phyloP scores from a whole-genome alignment of 148 eudicot genomes.

The Camellia lanceoleosa region DNA sequence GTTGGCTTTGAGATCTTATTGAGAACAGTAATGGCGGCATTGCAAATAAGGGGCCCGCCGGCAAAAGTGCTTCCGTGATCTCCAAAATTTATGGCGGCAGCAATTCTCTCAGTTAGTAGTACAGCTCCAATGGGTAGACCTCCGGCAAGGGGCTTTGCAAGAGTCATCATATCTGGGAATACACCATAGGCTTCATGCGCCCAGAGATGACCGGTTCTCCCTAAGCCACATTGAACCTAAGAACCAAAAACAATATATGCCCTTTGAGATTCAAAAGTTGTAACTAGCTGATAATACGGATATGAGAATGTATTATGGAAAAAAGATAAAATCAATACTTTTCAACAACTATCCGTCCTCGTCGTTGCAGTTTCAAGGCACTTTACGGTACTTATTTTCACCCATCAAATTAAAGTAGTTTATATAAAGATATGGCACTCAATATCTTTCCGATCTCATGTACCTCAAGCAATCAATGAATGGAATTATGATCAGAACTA shows the following conservation, averaged over 20 bases:
- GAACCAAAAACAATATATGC: background rate
- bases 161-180: conserved; percentile 80
- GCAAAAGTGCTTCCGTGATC: conserved; percentile 97
- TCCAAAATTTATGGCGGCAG: conserved; percentile 54
- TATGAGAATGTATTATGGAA: too few relatives aligned
- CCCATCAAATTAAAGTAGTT: too few relatives aligned
- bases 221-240: conserved; percentile 90
- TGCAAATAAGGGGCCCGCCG: conserved; percentile 75
- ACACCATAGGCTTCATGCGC: conserved; percentile 65
- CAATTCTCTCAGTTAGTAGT: conserved; percentile 63
- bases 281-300: too few relatives aligned
- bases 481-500: too few relatives aligned
- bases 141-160: conserved; percentile 87
- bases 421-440: too few relatives aligned
- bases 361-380: too few relatives aligned
- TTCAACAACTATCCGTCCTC: too few relatives aligned
- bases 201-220: conserved; percentile 86
- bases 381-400: too few relatives aligned
- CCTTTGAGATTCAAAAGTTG: too few relatives aligned
- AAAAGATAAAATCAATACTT: too few relatives aligned
- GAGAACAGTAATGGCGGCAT: conserved; percentile 59
- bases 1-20: conserved; percentile 59
- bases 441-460: too few relatives aligned
- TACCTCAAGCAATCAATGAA: too few relatives aligned
- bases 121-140: conserved; percentile 86